A percentile compares a stretch with the other conserved stretches of the same genome.
These are phyloP conservation scores for Prasinococcaceae sp. DNA, from an alignment of 139 green algal species.

Conservation along the genomic window DNA sequence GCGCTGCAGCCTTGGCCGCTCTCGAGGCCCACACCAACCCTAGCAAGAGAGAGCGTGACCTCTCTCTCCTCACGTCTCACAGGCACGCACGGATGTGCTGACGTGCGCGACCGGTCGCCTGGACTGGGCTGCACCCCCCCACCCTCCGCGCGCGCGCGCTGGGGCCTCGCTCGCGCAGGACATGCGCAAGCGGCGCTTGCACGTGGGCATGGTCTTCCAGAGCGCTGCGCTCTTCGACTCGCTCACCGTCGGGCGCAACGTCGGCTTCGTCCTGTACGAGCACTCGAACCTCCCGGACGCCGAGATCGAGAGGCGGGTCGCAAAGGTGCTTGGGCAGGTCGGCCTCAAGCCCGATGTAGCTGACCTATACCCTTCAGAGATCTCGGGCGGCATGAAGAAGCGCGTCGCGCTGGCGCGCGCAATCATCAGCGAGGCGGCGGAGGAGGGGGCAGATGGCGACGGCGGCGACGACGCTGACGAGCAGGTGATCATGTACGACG, in stretches of 20 bases:
- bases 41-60: no score
- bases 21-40: no score
- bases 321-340: constrained; percentile 63
- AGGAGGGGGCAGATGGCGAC: constrained; percentile 1
- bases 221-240: constrained; percentile 96
- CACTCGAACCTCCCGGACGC: constrained; percentile 54
- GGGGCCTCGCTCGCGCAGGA: background rate
- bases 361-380: constrained; percentile 30
- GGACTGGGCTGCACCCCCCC: no score
- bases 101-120: no score
- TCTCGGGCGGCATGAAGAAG: constrained; percentile 98
- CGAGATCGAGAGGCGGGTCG: constrained; percentile 57
- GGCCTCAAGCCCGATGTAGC: constrained; percentile 46
- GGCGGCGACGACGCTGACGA: background rate
- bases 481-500: constrained; percentile 97
- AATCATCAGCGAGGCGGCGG: constrained; percentile 37
- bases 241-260: constrained; percentile 61
- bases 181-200: constrained; percentile 19
- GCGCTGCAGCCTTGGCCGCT: no score
- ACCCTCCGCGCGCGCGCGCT: no score
- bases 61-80: no score
- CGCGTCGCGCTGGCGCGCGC: constrained; percentile 85
- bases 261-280: constrained; percentile 61
- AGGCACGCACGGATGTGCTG: no score
- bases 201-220: constrained; percentile 76